Conservation (phyloP, 139 green algal species). For the Tetradesmus lagerheimii region DNA sequence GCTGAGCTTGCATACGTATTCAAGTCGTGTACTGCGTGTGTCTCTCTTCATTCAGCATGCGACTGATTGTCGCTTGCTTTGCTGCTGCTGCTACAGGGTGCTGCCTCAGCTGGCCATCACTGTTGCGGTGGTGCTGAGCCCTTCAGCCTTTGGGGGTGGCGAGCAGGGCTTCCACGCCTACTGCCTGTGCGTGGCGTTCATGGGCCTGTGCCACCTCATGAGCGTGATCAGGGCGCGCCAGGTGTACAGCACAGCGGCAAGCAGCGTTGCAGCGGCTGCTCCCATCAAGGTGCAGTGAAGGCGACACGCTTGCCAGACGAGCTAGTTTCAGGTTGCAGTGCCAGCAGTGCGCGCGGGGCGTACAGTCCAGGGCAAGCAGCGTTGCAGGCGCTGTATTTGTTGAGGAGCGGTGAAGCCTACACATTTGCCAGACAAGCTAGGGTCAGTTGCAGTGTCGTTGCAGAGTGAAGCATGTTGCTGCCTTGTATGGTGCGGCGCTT, state of each 20-base stretch:
- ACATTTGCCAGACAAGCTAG: too few relatives aligned
- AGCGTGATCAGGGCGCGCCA: neutral
- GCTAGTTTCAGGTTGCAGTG: neutral
- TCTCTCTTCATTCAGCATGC: too few relatives aligned
- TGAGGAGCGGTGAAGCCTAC: neutral
- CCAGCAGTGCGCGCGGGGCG: neutral
- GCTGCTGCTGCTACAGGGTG: constrained; percentile 20
- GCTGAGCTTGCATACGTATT: too few relatives aligned
- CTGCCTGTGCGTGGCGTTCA: neutral
- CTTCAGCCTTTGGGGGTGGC: neutral
- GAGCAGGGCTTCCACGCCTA: neutral
- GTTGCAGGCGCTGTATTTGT: neutral
- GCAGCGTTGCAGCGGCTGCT: too few relatives aligned
- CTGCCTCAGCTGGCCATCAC: constrained; percentile 31
- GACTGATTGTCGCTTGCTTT: neutral
- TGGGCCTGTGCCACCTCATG: neutral
- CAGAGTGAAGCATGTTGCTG: neutral
- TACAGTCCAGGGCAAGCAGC: neutral
- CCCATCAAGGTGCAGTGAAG: neutral
- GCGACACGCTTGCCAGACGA: too few relatives aligned
- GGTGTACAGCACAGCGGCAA: neutral
- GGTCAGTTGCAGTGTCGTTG: neutral
- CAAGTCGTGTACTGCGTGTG: too few relatives aligned
- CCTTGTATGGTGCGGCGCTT: neutral
- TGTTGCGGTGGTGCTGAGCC: constrained; percentile 27